Evolutionary conservation across 2,329 filamentous ascomycete genomes (phyloP).

Genomic region (Paecilomyces sp.): DNA sequence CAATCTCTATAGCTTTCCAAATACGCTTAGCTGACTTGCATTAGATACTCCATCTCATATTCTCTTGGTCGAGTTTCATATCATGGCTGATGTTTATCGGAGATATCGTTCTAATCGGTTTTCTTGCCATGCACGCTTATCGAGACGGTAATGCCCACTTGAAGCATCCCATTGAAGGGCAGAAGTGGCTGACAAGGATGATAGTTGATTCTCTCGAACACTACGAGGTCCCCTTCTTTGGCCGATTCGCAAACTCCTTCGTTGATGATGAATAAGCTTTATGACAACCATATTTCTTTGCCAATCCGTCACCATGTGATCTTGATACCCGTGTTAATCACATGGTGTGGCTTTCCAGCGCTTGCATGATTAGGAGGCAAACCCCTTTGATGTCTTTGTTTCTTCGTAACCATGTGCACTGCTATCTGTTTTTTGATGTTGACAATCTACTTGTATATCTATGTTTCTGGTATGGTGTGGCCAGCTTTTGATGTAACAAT

Average conservation of each 20-base stretch:
- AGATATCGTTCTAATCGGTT: conserved; percentile 70
- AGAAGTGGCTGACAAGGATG: neutral
- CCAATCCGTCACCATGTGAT: conserved; percentile 6
- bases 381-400: neutral
- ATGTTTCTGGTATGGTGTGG: neutral
- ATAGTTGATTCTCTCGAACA: conserved; percentile 58
- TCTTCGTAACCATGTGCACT: neutral
- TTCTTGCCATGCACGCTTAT: conserved; percentile 73
- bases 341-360: conserved; percentile 2
- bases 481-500: neutral
- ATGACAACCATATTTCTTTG: conserved; percentile 2
- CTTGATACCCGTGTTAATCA: conserved; percentile 11
- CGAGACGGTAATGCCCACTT: conserved; percentile 57
- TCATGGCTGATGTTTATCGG: conserved; percentile 75
- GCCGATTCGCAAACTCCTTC: conserved; percentile 76
- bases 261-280: conserved; percentile 69
- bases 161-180: neutral
- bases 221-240: conserved; percentile 83
- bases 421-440: neutral
- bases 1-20: conserved; percentile 7
- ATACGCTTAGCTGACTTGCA: conserved; percentile 1
- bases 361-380: conserved; percentile 2
- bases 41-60: conserved; percentile 75
- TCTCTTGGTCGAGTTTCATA: conserved; percentile 76
- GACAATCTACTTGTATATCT: neutral